Base-by-base conservation (phyloP, 176 grass and related monocot genomes). In the Cymbopogon citratus region DNA sequence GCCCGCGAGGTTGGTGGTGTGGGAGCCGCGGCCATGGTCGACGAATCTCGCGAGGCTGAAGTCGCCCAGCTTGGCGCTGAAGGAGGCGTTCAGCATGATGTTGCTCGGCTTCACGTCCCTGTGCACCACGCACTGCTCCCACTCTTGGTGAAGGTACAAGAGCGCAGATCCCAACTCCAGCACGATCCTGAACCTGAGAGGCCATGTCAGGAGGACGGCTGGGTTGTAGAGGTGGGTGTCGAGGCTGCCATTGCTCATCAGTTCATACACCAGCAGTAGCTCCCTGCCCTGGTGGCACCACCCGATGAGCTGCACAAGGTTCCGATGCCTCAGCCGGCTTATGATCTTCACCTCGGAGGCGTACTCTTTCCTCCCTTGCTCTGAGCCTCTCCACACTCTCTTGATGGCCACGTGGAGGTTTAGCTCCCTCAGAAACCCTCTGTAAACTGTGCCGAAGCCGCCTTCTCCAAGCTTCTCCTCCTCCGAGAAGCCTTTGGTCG, bases 231-330 rank as follows among this genome's bases (percentile, higher is more conserved):
- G 85, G 36, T 91, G 77, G 7, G 52, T 62, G 38, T 91, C 81
- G 7, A 91, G 89, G 71, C 81, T 91, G 27, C 85, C 89, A 6
- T 87, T 87, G 41, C 69, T 85, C 85, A 91, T 78, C 25, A 85
- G 76, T 13, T 85, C 83, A 8, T 85, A 85, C 56, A 85, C 83
- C 35, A 76, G 31, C 19, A 76, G 65, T 21, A 83, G 39, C 19
- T 69, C 77, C 31, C 75, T 56, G 6, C 69, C 46, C 7, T 81
- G 51, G 23, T 91, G 85, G 76, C 89, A 91, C 85, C 85, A 91
- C 23, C 89, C 85, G 9, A 84, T 48, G 39, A 91, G 71, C 40
- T 81, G 84, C 25, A 91, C 86, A 0, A 88, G 74, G 43, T 88
- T 83, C 3, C 80, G 86, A 21, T 88, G 86, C 65, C 86, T 13